These are phyloP conservation scores for Pseudocercospora musae DNA, from an alignment of 2,329 filamentous ascomycete species.

Conservation along the genomic window DNA sequence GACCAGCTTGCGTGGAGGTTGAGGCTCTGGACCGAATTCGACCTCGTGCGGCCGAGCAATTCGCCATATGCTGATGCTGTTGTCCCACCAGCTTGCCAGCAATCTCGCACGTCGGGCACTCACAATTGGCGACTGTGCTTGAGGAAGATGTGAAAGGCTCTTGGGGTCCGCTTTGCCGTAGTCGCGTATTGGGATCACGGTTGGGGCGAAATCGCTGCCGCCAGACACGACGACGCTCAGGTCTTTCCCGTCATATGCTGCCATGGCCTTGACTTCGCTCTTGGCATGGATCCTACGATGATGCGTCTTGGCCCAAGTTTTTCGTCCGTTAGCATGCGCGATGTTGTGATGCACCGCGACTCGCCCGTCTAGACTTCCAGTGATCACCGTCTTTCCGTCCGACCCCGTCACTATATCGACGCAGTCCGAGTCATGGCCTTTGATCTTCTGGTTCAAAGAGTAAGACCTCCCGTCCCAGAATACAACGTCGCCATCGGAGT, in stretches of 20 bases:
- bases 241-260: slow-evolving; percentile 73
- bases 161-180: slow-evolving; percentile 78
- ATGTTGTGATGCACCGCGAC: slow-evolving; percentile 77
- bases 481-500: slow-evolving; percentile 88
- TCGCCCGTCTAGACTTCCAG: slow-evolving; percentile 85
- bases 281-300: slow-evolving; percentile 77
- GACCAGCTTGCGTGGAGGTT: slow-evolving; percentile 30
- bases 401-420: slow-evolving; percentile 79
- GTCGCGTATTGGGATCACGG: slow-evolving; percentile 75
- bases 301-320: slow-evolving; percentile 79
- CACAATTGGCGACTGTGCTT: slow-evolving; percentile 63
- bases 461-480: slow-evolving; percentile 95
- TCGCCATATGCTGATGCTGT: slow-evolving; percentile 80
- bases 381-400: slow-evolving; percentile 79
- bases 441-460: slow-evolving; percentile 79
- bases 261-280: slow-evolving; percentile 94
- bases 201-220: slow-evolving; percentile 79
- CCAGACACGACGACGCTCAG: slow-evolving; percentile 89
- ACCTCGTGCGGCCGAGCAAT: slow-evolving; percentile 44
- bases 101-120: slow-evolving; percentile 72
- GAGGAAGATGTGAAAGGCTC: slow-evolving; percentile 77
- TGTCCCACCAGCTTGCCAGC: slow-evolving; percentile 88
- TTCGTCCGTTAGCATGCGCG: slow-evolving; percentile 44
- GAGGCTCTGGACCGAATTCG: slow-evolving; percentile 17
- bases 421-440: slow-evolving; percentile 84